phyloP scores from a whole-genome alignment of 169 alveolate genomes.

The Plasmodium fragile region DNA sequence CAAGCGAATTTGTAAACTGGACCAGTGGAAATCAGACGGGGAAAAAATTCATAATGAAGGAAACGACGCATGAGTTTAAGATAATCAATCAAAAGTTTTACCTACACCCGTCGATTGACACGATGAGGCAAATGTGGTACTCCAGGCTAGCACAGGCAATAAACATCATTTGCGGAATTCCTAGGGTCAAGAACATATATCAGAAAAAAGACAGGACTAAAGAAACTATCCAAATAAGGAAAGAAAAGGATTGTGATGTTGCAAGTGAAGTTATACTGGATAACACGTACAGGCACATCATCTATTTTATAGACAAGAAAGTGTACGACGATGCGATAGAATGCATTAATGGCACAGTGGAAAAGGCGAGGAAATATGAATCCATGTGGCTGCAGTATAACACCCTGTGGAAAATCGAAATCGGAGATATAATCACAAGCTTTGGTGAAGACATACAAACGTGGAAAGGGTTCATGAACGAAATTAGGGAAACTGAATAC shows the following conservation, averaged over 20 bases:
- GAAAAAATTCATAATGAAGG: constrained; percentile 58
- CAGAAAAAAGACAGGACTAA: constrained; percentile 80
- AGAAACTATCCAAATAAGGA: constrained; percentile 72
- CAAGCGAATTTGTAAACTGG: constrained; percentile 87
- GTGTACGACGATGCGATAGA: constrained; percentile 76
- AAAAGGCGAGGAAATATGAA: constrained; percentile 89
- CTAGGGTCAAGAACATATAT: constrained; percentile 69
- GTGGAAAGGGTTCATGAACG: constrained; percentile 96
- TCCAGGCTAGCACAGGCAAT: constrained; percentile 54
- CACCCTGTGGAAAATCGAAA: constrained; percentile 96
- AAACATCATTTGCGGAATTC: constrained; percentile 75
- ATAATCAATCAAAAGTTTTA: constrained; percentile 54
- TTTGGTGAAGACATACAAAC: constrained; percentile 93
- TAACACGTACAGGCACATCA: constrained; percentile 72
- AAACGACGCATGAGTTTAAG: constrained; percentile 58
- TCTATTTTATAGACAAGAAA: constrained; percentile 83
- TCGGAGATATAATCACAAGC: constrained; percentile 88
- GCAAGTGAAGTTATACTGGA: constrained; percentile 74
- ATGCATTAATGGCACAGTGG: constrained; percentile 79
- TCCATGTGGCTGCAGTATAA: constrained; percentile 96
- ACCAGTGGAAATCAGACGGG: constrained; percentile 19
- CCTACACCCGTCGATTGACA: constrained; percentile 57
- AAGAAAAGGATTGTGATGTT: constrained; percentile 23
- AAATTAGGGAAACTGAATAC: constrained; percentile 91
- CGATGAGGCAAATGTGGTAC: constrained; percentile 77